These are phyloP conservation scores for Ogataea ramenticola DNA, from an alignment of 805 yeast genomes.

Conservation along the genomic window DNA sequence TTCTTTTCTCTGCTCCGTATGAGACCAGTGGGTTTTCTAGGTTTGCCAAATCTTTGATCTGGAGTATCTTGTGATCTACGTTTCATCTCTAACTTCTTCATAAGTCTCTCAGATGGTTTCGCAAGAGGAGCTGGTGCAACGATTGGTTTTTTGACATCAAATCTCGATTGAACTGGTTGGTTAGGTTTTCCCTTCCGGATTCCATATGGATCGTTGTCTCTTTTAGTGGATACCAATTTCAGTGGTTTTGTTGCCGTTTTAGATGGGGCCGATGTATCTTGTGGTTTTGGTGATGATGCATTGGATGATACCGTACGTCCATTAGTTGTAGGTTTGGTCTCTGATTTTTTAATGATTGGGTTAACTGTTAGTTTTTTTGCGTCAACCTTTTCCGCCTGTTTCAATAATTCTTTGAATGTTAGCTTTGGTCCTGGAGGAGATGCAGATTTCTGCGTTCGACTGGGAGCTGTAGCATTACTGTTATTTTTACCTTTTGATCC, in stretches of 20 bases:
- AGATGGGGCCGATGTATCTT: too few species aligned
- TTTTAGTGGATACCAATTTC: neutral
- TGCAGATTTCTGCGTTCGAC: neutral
- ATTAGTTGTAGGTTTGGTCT: too few species aligned
- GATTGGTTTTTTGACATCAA: neutral
- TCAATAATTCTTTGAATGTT: conserved; percentile 62
- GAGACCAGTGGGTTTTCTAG: neutral
- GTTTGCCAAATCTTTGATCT: neutral
- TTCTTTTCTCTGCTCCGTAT: neutral
- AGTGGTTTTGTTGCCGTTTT: neutral
- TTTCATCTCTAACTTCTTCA: conserved; percentile 33
- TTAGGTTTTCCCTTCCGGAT: neutral
- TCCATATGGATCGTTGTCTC: neutral
- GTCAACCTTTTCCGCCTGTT: conserved; percentile 57
- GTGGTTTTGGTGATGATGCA: too few species aligned
- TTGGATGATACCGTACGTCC: too few species aligned
- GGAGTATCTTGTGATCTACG: conserved; percentile 7
- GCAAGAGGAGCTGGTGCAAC: conserved; percentile 28
- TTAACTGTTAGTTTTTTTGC: conserved; percentile 33
- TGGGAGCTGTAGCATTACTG: neutral
- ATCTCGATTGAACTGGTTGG: neutral
- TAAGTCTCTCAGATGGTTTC: conserved; percentile 49
- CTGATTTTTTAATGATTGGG: conserved; percentile 6
- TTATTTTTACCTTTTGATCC: neutral
- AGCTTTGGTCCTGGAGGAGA: conserved; percentile 33